Conservation (phyloP, 805 yeast genomes). For the Schwanniomyces polymorphus region DNA sequence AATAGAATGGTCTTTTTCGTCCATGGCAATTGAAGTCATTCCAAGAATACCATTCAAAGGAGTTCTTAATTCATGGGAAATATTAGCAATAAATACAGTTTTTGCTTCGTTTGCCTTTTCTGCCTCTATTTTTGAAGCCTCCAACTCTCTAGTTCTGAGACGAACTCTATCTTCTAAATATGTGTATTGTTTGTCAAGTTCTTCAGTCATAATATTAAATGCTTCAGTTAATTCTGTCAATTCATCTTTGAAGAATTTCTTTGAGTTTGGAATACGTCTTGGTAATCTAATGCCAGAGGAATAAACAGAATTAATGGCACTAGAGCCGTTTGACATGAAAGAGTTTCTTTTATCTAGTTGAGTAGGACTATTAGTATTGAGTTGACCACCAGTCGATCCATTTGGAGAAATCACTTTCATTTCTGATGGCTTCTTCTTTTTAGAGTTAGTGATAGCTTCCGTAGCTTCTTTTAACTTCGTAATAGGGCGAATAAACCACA, state of each 20-base stretch:
- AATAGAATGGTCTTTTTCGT: conserved; percentile 67
- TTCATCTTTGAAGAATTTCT: conserved; percentile 72
- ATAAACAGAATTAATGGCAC: conserved; percentile 37
- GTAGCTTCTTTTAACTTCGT: conserved; percentile 79
- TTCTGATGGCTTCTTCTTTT: conserved; percentile 20
- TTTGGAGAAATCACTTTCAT: conserved; percentile 1
- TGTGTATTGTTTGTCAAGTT: conserved; percentile 78
- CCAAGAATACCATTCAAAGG: conserved; percentile 96
- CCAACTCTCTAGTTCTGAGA: conserved; percentile 83
- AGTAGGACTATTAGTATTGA: conserved; percentile 18
- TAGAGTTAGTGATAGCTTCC: conserved; percentile 58
- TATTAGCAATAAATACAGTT: conserved; percentile 47
- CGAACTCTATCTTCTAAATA: conserved; percentile 86
- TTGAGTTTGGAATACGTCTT: conserved; percentile 31
- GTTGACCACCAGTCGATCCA: neutral
- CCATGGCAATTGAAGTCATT: conserved; percentile 92
- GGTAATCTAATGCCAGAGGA: conserved; percentile 43
- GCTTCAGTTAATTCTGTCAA: conserved; percentile 84
- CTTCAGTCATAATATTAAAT: conserved; percentile 89
- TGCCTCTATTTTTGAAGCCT: conserved; percentile 83
- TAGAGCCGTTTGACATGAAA: conserved; percentile 28
- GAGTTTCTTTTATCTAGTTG: conserved; percentile 26
- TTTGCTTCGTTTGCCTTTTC: conserved; percentile 97
- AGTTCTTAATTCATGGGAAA: conserved; percentile 73
- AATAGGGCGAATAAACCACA: conserved; percentile 82